Base-by-base conservation (phyloP, 441 rosid genomes). In the Gossypium gossypioides region DNA sequence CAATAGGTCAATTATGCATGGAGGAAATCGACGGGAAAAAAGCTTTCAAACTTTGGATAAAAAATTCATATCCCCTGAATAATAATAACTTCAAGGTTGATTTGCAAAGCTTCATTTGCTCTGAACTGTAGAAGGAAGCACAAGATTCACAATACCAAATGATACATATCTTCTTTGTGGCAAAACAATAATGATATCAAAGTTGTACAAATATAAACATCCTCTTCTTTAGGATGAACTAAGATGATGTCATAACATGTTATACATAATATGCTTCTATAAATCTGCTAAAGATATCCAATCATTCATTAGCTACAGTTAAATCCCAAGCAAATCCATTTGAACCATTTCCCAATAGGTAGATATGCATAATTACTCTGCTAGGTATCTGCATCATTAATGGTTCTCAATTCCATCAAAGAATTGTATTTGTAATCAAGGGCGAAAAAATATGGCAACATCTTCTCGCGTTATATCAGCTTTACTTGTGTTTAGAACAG, bases 401-500 rank as follows among this genome's bases (percentile, higher is more conserved):
- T 22, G 56, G 37, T 66, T 66, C 9, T 50, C 25, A 29, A 16
- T 16, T 66, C 59, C 7, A 54, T 68, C 16, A 0, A 29, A 16
- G 44, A 27, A 67, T 15, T 27, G 24, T 25, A 3, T 4, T 67
- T 3, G 58, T 19, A 22, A 9, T 18, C 34, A 12, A 6, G 56
- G 44, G 44, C 12, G 37, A 29, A 6, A 44, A 6, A 6, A 3
- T 42, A 12, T 5, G 22, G 25, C 37, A 67, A 6, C 5, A 24
- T 27, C 59, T 15, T 67, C 42, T 8, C 4, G 16, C 24, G 4
- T 9, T 4, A 51, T 44, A 44, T 64, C 32, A 19, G 46, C 16
- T 21, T 50, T 29, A 79, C 44, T 81, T 54, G 29, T 71, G 86
- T 60, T 80, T 85, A 59, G 80, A 88, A 44, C 76, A 84, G 82